Base-by-base conservation (phyloP, 2,329 filamentous ascomycete species). In the Clarireedia hainanense region DNA sequence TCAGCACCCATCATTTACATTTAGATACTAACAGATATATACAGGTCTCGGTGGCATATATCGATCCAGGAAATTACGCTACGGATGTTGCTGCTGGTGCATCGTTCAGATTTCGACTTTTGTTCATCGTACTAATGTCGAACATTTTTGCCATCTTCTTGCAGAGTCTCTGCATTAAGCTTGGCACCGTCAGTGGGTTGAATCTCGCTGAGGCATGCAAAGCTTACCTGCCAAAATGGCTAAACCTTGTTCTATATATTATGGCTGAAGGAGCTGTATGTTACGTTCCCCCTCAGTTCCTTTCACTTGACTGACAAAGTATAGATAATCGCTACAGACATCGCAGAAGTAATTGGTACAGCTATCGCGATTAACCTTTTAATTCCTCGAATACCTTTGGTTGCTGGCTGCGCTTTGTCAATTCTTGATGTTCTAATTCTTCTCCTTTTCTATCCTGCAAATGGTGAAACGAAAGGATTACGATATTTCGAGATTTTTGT, bases 281-380 rank as follows among this genome's bases (percentile, higher is more conserved):
- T 36, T 37, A 1, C 12, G 17, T 7, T 24, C 6, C 14, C 20
- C 26, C n/a, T 14, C 56, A 20, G n/a, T 20, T 26, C 24, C 36
- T 14, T 12, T 12, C 12, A 4, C n/a, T 50, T 56, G 37, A 43
- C 60, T 61, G 30, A 63, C 42, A 20, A 6, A 24, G n/a, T 7
- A 10, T 48, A 68, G 66, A 80, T 81, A 59, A 80, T 81, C 57
- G 79, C 79, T 14, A 81, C 79, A 3, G 79, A 81, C 63, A 80
- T 81, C 63, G 79, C 79, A 15, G 79, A 81, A 65, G 74, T 75
- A 27, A 87, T 88, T 61, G 85, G 85, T 50, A 86, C 83, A 17
- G 85, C 85, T 12, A 87, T 88, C 60, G 84, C 81, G 1, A 71
- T 88, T 49, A 87, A 88, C 61, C 72, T 88, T 14, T 74, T 88